phyloP scores from a whole-genome alignment of 371 early-diverging fungal genomes.

The Mucor saturninus region DNA sequence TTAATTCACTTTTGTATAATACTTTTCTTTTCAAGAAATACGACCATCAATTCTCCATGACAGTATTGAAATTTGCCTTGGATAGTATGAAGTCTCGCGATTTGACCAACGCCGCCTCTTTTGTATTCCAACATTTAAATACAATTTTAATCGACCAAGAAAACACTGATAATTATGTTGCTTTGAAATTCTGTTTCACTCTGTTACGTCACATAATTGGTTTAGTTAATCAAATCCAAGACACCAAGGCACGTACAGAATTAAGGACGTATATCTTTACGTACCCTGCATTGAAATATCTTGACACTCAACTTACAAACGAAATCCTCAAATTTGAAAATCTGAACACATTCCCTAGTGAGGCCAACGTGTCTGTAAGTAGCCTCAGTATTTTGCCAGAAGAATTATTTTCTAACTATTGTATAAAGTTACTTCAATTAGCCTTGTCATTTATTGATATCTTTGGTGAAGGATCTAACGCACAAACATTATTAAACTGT shows the following conservation, averaged over 20 bases:
- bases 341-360: slow-evolving; percentile 10
- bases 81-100: slow-evolving; percentile 29
- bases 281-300: slow-evolving; percentile 34
- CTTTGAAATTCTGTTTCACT: slow-evolving; percentile 26
- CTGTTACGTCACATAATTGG: slow-evolving; percentile 36
- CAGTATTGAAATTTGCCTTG: slow-evolving; percentile 31
- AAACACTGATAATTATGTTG: slow-evolving; percentile 9
- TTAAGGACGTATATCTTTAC: slow-evolving; percentile 19
- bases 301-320: slow-evolving; percentile 19
- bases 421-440: slow-evolving; percentile 13
- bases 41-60: slow-evolving; percentile 23
- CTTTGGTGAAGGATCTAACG: slow-evolving; percentile 30
- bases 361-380: slow-evolving; percentile 13
- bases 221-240: slow-evolving; percentile 13
- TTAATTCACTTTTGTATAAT: slow-evolving; percentile 42
- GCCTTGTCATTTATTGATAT: slow-evolving; percentile 28
- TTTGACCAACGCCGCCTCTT: slow-evolving; percentile 25
- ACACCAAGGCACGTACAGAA: slow-evolving; percentile 21
- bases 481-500: slow-evolving; percentile 22
- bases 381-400: not conserved
- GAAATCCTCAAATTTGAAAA: slow-evolving; percentile 1
- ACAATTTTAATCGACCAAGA: slow-evolving; percentile 8
- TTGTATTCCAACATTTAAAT: slow-evolving; percentile 42
- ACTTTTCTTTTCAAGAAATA: slow-evolving; percentile 13
- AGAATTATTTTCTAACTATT: not conserved